Evolutionary conservation across 495 filamentous ascomycete species (phyloP).

Genomic region (Podospora didyma): DNA sequence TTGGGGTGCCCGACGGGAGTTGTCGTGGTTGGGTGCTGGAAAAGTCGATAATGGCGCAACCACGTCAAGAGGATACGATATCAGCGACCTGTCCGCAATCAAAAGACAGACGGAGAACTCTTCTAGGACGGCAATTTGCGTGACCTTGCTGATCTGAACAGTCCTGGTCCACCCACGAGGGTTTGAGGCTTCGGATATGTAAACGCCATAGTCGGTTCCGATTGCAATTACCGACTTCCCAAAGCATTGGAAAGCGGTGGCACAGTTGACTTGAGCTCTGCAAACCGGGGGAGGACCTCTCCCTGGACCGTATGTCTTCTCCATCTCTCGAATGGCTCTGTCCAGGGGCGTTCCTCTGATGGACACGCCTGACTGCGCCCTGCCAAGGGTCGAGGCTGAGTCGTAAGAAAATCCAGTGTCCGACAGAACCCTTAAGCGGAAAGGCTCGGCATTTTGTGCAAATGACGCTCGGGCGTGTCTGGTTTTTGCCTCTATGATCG

Average conservation of each 20-base stretch:
- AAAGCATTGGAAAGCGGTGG: conserved; percentile 77
- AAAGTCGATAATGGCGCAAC: conserved; percentile 71
- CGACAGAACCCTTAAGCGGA: conserved; percentile 85
- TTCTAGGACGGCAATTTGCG: conserved; percentile 91
- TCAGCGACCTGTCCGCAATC: conserved; percentile 84
- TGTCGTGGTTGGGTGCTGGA: conserved; percentile 57
- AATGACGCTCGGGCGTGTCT: conserved; percentile 83
- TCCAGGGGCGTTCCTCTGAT: conserved; percentile 91
- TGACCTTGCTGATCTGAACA: conserved; percentile 70
- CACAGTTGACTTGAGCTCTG: conserved; percentile 82
- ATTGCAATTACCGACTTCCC: conserved; percentile 89
- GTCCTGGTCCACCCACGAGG: conserved; percentile 85
- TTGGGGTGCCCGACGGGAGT: conserved; percentile 73
- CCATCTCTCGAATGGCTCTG: conserved; percentile 83
- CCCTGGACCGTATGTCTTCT: conserved; percentile 64
- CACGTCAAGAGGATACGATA: conserved; percentile 91
- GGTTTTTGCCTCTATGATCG: conserved; percentile 92
- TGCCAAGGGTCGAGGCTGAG: conserved; percentile 47
- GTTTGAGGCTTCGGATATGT: conserved; percentile 76
- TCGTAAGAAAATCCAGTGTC: conserved; percentile 89
- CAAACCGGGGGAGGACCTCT: conserved; percentile 72
- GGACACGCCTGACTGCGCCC: conserved; percentile 36
- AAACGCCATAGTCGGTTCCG: conserved; percentile 93
- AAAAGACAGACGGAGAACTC: conserved; percentile 91
- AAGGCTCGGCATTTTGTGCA: conserved; percentile 93